These are phyloP conservation scores for Exophiala calicioides DNA, from an alignment of 2,329 filamentous ascomycete species.

Conservation along the genomic window DNA sequence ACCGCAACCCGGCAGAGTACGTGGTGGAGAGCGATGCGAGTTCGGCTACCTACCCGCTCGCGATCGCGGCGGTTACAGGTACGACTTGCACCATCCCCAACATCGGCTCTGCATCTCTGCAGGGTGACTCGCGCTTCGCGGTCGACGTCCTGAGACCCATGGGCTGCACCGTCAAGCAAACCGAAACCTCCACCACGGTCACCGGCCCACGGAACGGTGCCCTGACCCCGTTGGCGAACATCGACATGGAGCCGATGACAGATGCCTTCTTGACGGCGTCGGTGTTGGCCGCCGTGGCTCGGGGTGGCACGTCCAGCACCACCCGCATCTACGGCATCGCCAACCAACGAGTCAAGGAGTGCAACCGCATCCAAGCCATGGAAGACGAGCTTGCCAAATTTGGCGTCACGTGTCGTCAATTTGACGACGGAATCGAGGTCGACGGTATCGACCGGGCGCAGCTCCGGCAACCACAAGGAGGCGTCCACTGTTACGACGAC, in stretches of 20 bases:
- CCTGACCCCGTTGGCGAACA: slow-evolving; percentile 72
- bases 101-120: slow-evolving; percentile 86
- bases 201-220: slow-evolving; percentile 77
- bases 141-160: slow-evolving; percentile 86
- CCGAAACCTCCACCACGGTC: slow-evolving; percentile 82
- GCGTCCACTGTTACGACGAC: slow-evolving; percentile 92
- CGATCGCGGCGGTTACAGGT: slow-evolving; percentile 91
- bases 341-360: slow-evolving; percentile 97
- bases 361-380: slow-evolving; percentile 95
- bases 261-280: slow-evolving; percentile 96
- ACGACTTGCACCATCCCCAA: slow-evolving; percentile 96
- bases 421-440: slow-evolving; percentile 85
- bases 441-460: slow-evolving; percentile 58
- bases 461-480: slow-evolving; percentile 58
- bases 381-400: slow-evolving; percentile 92
- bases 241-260: slow-evolving; percentile 99
- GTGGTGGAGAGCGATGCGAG: slow-evolving; percentile 95
- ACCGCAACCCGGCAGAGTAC: slow-evolving; percentile 82
- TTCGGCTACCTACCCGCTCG: slow-evolving; percentile 93
- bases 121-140: slow-evolving; percentile 93
- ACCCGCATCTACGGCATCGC: slow-evolving; percentile 93
- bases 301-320: slow-evolving; percentile 60
- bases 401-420: slow-evolving; percentile 79
- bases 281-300: slow-evolving; percentile 85
- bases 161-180: slow-evolving; percentile 89